A percentile compares a stretch with the other conserved stretches of the same genome.
phyloP scores from a whole-genome alignment of 208 protist genomes.

The Leishmania tropica region DNA sequence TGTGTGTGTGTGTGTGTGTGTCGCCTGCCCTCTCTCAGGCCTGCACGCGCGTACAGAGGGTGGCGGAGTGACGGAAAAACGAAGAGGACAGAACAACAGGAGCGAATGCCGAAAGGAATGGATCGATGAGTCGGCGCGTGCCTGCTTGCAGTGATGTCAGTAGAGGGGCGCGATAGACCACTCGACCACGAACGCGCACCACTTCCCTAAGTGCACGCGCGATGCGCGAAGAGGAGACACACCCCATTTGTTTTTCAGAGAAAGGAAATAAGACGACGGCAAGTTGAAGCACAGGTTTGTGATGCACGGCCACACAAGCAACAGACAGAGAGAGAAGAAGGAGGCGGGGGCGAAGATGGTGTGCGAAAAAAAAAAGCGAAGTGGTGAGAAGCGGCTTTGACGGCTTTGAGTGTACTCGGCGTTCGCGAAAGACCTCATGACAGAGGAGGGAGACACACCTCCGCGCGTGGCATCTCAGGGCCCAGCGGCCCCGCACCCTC shows the following conservation, averaged over 20 bases:
- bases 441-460: background rate
- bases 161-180: too few relatives aligned
- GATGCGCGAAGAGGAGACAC: background rate
- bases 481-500: background rate
- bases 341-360: too few relatives aligned
- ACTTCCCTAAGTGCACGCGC: background rate
- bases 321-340: background rate
- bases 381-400: background rate
- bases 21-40: background rate
- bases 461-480: background rate
- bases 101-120: background rate
- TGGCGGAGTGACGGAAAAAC: background rate
- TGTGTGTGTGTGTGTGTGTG: constrained; percentile 1
- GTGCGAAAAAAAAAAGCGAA: background rate
- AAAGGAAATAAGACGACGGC: too few relatives aligned
- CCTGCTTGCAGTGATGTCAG: background rate
- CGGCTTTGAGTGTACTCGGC: background rate
- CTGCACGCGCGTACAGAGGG: too few relatives aligned
- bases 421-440: background rate
- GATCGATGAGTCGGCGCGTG: background rate
- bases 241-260: too few relatives aligned
- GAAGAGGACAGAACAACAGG: background rate
- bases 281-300: background rate
- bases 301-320: too few relatives aligned
- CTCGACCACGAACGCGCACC: too few relatives aligned